phyloP scores from a whole-genome alignment of 1,284 basidiomycete species.

The Fomitopsis betulina region DNA sequence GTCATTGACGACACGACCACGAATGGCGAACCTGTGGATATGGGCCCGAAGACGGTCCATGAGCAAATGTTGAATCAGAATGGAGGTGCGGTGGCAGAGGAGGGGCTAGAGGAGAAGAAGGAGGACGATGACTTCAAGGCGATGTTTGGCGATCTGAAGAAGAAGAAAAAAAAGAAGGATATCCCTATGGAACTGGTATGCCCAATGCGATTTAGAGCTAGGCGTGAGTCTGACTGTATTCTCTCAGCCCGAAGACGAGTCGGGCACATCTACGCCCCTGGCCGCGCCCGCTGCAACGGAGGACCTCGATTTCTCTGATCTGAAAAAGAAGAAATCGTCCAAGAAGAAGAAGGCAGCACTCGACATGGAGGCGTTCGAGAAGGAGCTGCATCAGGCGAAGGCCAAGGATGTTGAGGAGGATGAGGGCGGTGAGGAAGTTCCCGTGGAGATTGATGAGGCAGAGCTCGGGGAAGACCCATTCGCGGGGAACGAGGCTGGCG shows the following conservation, averaged over 20 bases:
- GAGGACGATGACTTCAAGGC: conserved; percentile 74
- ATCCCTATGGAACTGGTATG: conserved; percentile 80
- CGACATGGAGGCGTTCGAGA: conserved; percentile 85
- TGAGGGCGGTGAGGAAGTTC: conserved; percentile 50
- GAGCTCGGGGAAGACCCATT: conserved; percentile 87
- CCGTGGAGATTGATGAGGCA: conserved; percentile 70
- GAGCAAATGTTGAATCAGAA: conserved; percentile 69
- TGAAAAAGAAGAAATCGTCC: conserved; percentile 84
- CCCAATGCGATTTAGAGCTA: conserved; percentile 8
- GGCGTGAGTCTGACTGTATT: neutral
- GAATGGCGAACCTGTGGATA: conserved; percentile 65
- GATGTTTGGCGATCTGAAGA: conserved; percentile 87
- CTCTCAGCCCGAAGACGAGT: conserved; percentile 51
- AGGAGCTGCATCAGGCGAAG: conserved; percentile 73
- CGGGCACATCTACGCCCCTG: conserved; percentile 59
- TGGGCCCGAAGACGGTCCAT: conserved; percentile 69
- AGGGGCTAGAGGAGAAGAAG: conserved; percentile 37
- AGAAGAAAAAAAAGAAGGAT: conserved; percentile 92
- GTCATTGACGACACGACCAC: conserved; percentile 63
- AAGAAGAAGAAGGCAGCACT: conserved; percentile 73
- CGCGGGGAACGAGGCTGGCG: conserved; percentile 50
- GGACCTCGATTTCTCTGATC: conserved; percentile 78
- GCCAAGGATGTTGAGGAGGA: conserved; percentile 57
- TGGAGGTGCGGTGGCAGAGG: conserved; percentile 28
- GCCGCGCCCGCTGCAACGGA: conserved; percentile 43